These are phyloP conservation scores for Talaromyces ruber DNA, from an alignment of 495 filamentous ascomycete genomes.

Conservation along the genomic window DNA sequence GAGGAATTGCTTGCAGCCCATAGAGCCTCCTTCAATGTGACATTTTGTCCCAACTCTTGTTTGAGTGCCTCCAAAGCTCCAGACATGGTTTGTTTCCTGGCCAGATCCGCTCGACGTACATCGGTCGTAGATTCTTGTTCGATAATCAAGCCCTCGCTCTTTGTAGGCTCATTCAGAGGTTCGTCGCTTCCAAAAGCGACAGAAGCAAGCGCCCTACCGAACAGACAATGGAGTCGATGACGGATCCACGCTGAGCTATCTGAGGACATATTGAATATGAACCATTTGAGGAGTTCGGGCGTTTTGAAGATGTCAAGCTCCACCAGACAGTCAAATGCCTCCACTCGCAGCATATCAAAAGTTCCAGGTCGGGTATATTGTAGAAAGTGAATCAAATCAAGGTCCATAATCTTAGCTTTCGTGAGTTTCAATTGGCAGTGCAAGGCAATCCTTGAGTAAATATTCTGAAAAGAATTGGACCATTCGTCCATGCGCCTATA, in stretches of 20 bases:
- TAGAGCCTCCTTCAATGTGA: slow-evolving; percentile 56
- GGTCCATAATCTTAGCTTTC: slow-evolving; percentile 57
- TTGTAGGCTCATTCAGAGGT: slow-evolving; percentile 15
- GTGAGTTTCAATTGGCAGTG: slow-evolving; percentile 68
- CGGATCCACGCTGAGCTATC: slow-evolving; percentile 80
- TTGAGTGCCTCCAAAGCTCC: slow-evolving; percentile 71
- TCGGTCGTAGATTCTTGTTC: slow-evolving; percentile 66
- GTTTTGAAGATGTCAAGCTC: slow-evolving; percentile 65
- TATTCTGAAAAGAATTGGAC: slow-evolving; percentile 83
- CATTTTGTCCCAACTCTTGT: slow-evolving; percentile 54
- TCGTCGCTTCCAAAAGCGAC: slow-evolving; percentile 64
- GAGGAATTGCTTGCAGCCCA: slow-evolving; percentile 72
- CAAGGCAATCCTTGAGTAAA: slow-evolving; percentile 75
- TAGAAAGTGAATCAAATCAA: slow-evolving; percentile 59
- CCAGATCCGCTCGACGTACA: slow-evolving; percentile 58
- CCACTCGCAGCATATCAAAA: slow-evolving; percentile 68
- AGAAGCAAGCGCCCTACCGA: slow-evolving; percentile 65
- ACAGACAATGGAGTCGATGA: slow-evolving; percentile 52
- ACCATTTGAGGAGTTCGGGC: slow-evolving; percentile 53
- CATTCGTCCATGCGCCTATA: slow-evolving; percentile 92
- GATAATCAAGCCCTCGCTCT: slow-evolving; percentile 63
- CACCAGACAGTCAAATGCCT: slow-evolving; percentile 73
- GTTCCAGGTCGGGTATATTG: slow-evolving; percentile 74
- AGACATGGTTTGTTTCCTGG: slow-evolving; percentile 64
- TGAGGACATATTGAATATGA: slow-evolving; percentile 61